Conservation (phyloP, 129 eudicot species). For the Kitagawia praeruptora region DNA sequence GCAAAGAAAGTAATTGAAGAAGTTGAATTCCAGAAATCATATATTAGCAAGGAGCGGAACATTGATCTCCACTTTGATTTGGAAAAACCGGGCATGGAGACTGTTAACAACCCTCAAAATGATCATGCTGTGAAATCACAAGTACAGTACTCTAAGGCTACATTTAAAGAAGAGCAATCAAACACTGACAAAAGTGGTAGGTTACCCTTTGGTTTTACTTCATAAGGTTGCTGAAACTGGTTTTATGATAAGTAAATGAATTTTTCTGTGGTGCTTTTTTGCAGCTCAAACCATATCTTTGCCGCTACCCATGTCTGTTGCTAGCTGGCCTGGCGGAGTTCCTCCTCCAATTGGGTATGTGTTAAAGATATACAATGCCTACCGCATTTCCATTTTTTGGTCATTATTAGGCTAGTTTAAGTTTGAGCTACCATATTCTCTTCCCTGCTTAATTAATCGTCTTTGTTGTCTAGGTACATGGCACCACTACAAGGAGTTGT, state of each 20-base stretch:
- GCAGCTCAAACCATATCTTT: constrained; percentile 66
- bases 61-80: constrained; percentile 47
- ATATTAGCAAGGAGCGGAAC: constrained; percentile 29
- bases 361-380: not conserved
- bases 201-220: not conserved
- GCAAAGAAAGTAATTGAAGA: constrained; percentile 25
- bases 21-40: constrained; percentile 27
- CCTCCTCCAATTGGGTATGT: constrained; percentile 72
- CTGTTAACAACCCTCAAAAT: constrained; percentile 30
- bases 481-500: constrained; percentile 92
- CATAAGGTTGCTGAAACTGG: not conserved
- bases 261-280: not conserved
- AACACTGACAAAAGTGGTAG: constrained; percentile 51
- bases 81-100: constrained; percentile 49
- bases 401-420: not conserved
- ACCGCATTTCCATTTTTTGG: not conserved
- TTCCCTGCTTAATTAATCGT: not conserved
- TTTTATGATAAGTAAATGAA: not conserved
- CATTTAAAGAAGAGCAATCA: constrained; percentile 34
- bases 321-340: constrained; percentile 84
- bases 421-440: not conserved
- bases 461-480: constrained; percentile 52
- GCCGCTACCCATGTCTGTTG: constrained; percentile 63
- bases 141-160: constrained; percentile 33
- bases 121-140: constrained; percentile 40